Evolutionary conservation across 257 asterid species (phyloP).

Genomic region (Solanum corneliomulleri): DNA sequence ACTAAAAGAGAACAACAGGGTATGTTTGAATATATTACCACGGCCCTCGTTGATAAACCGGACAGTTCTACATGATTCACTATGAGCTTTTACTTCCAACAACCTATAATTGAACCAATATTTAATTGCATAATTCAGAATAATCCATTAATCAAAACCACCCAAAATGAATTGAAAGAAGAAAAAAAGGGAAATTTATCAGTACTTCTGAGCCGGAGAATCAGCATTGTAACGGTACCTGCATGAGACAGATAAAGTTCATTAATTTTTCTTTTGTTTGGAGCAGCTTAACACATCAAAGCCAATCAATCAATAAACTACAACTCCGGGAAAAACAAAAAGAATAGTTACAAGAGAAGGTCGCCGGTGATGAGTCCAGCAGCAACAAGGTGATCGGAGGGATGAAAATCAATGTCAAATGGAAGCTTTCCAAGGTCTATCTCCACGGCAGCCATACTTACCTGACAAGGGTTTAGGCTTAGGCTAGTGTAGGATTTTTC

Average conservation of each 20-base stretch:
- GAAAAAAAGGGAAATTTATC: background rate
- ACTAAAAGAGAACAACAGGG: background rate
- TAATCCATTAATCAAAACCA: background rate
- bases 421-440: conserved; percentile 54
- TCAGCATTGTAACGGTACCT: conserved; percentile 66
- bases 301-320: background rate
- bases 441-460: conserved; percentile 30
- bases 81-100: conserved; percentile 64
- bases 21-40: conserved; percentile 26
- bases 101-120: conserved; percentile 23
- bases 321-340: background rate
- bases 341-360: conserved; percentile 42
- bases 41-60: conserved; percentile 84
- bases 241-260: background rate
- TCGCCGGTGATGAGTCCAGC: conserved; percentile 76
- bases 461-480: background rate
- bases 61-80: conserved; percentile 78
- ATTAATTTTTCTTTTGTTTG: background rate
- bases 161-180: background rate
- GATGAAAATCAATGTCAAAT: conserved; percentile 85
- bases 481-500: background rate
- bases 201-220: conserved; percentile 52
- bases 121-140: background rate
- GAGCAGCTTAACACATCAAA: background rate
- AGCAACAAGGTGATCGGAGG: conserved; percentile 59